Evolutionary conservation across 345 rosid species (phyloP).

Genomic region (Fremontodendron californicum): DNA sequence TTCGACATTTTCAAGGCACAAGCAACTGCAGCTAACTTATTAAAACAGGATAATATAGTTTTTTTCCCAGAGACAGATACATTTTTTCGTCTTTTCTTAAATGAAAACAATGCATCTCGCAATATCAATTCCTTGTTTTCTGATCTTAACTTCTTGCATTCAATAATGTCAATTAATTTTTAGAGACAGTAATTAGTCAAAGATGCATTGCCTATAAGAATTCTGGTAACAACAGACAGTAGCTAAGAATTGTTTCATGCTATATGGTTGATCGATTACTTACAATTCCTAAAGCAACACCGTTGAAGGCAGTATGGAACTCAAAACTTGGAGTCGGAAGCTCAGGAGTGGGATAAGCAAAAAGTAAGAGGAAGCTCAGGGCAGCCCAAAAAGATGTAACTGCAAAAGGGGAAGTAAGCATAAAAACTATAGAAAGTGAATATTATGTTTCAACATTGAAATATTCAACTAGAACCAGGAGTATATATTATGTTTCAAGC

Average conservation of each 20-base stretch:
- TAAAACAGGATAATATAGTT: background rate
- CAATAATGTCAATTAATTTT: background rate
- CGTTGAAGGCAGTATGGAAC: slow-evolving; percentile 87
- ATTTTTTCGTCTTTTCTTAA: background rate
- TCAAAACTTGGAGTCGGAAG: slow-evolving; percentile 93
- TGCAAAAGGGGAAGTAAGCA: slow-evolving; percentile 32
- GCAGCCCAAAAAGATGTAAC: slow-evolving; percentile 86
- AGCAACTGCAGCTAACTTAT: background rate
- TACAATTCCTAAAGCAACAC: slow-evolving; percentile 92
- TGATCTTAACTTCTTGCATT: background rate
- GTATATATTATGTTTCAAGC: slow-evolving; percentile 2
- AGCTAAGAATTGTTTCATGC: background rate
- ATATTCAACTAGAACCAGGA: background rate
- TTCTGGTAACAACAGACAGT: background rate
- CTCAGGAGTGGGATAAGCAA: slow-evolving; percentile 97
- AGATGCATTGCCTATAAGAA: background rate
- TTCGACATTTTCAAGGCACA: background rate
- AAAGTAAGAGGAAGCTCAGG: slow-evolving; percentile 79
- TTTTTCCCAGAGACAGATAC: background rate
- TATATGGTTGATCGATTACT: slow-evolving; percentile 25
- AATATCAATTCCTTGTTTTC: background rate
- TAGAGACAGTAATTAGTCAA: background rate
- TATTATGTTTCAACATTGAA: slow-evolving; percentile 1
- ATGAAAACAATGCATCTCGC: background rate
- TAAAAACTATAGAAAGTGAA: slow-evolving; percentile 1